phyloP scores from a whole-genome alignment of 768 basidiomycete species.

The Mycena polygramma region DNA sequence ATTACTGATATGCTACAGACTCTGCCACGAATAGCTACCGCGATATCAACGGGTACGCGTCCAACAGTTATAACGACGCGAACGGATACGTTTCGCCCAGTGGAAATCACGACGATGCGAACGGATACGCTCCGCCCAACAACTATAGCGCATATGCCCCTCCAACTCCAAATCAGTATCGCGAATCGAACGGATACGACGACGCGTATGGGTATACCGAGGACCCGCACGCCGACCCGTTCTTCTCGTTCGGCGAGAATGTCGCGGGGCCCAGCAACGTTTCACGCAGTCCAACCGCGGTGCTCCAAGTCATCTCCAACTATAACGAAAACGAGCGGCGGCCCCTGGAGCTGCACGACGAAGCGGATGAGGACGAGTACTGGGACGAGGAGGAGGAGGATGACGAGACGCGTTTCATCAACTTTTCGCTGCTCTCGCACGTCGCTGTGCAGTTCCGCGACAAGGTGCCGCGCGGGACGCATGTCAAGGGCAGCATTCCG shows the following conservation, averaged over 20 bases:
- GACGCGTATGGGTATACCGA: constrained; percentile 27
- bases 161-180: neutral
- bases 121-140: constrained; percentile 7
- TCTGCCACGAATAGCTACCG: constrained; percentile 8
- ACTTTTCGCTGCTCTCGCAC: constrained; percentile 89
- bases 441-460: constrained; percentile 91
- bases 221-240: constrained; percentile 32
- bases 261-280: constrained; percentile 38
- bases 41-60: constrained; percentile 5
- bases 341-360: constrained; percentile 59
- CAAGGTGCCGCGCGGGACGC: constrained; percentile 87
- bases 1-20: neutral
- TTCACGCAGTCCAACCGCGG: constrained; percentile 42
- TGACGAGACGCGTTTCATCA: constrained; percentile 84
- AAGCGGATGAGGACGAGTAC: constrained; percentile 60
- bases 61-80: neutral
- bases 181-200: constrained; percentile 2
- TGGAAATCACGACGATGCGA: too few relatives aligned
- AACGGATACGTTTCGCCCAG: neutral
- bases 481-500: constrained; percentile 93
- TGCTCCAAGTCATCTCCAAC: constrained; percentile 48
- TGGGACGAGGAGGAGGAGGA: constrained; percentile 77
- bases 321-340: constrained; percentile 44
- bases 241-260: constrained; percentile 38
- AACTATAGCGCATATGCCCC: neutral